Conservation (phyloP, 2,329 filamentous ascomycete species). For the Sporothrix brunneoviolacea region DNA sequence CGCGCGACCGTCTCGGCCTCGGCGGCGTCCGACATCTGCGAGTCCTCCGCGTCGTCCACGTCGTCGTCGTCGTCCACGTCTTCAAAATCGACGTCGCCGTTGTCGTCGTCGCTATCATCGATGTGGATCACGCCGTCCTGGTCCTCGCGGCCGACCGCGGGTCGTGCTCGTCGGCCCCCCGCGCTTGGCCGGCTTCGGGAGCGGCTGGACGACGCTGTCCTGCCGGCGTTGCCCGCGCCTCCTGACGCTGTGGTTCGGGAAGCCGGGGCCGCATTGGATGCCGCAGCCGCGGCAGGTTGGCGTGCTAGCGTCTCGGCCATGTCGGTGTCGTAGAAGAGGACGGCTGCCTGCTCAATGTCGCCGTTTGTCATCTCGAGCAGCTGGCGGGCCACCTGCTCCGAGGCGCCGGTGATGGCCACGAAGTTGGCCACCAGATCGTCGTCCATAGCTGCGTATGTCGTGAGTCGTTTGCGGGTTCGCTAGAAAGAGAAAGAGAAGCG, state of each 20-base stretch:
- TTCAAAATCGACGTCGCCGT: slow-evolving; percentile 61
- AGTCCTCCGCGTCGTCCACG: slow-evolving; percentile 30
- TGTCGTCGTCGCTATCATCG: slow-evolving; percentile 69
- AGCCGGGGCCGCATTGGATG: slow-evolving; percentile 6
- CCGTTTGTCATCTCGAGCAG: slow-evolving; percentile 82
- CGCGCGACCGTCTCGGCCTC: slow-evolving; percentile 38
- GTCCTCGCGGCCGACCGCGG: slow-evolving; percentile 41
- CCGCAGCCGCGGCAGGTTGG: slow-evolving; percentile 28
- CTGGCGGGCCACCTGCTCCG: slow-evolving; percentile 65
- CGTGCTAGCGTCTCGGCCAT: slow-evolving; percentile 43
- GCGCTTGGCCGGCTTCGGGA: no score
- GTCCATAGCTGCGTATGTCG: no score
- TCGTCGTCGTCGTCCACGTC: slow-evolving; percentile 39
- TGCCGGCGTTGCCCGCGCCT: no score
- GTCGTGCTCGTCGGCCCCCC: no score
- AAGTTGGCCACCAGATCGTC: slow-evolving; percentile 67
- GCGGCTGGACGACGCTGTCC: slow-evolving; percentile 12
- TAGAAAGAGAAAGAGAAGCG: no score
- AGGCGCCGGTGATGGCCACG: slow-evolving; percentile 71
- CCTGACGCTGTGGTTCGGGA: not conserved
- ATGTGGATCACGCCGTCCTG: slow-evolving; percentile 62
- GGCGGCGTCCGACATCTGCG: slow-evolving; percentile 33
- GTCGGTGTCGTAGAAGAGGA: slow-evolving; percentile 85
- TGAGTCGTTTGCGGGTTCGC: no score
- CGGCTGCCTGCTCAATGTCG: slow-evolving; percentile 77